Evolutionary conservation across 805 yeast species (phyloP), one percentile per base, ranked within the genome.

Genomic region (Debaryomyces maramus): DNA sequence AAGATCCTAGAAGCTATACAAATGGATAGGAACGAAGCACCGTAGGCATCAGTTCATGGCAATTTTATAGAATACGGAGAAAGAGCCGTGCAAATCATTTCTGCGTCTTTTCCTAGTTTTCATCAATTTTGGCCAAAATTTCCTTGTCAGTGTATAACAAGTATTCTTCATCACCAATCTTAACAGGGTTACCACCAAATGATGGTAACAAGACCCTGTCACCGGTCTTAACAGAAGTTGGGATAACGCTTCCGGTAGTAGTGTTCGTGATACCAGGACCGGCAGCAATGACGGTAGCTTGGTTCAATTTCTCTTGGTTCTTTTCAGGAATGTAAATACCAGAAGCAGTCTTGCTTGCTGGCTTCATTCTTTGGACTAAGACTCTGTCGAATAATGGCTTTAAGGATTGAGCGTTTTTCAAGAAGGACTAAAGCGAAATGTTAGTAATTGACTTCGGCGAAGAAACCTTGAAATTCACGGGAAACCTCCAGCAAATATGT

Each of bases 381-480:
- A 93, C 91, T 72, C 99, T 85, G 82, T 93, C 98, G 54, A 93
- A 77, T 54, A 95, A 81, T 49, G 99, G 99, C 52, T 84, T 83
- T 61, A 93, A 84, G 44, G 88, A 78, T 71, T 88, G 85, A 56
- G 88, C 93, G 51, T 87, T 81, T 67, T 87, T 88, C 62, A 85
- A 70, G 50, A 85, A 61, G 36, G 89, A 76, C 63, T 58, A 36
- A 6, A 32, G 17, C n/a, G 34, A 32, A 14, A n/a, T 9, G 53
- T 51, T 42, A 46, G 47, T 50, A 14, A 19, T 24, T 24, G 6
- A 24, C 13, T 10, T n/a, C n/a, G 28, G 3, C 13, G 28, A 24
- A 24, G 13, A 24, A 7, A 7, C 13, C 7, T 10, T 10, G 11
- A 15, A 7, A 2, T 13, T 10, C 15, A 24, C 11, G 11, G 28